These are phyloP conservation scores for Candida silvicultrix DNA, from an alignment of 805 yeast genomes.

Conservation along the genomic window DNA sequence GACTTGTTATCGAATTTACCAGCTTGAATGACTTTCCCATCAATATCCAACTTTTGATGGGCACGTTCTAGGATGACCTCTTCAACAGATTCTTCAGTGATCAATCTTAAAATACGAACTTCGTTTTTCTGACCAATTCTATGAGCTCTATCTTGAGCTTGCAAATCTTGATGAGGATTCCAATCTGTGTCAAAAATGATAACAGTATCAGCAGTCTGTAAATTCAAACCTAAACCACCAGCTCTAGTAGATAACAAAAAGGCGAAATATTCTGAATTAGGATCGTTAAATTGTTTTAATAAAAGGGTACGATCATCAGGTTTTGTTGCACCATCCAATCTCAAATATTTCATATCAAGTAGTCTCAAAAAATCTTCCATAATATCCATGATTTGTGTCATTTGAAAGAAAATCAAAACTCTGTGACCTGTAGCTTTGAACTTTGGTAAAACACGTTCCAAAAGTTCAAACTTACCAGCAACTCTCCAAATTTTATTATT, in stretches of 20 bases:
- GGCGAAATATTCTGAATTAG: slow-evolving; percentile 70
- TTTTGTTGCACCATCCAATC: slow-evolving; percentile 79
- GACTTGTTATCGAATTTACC: slow-evolving; percentile 87
- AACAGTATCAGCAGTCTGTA: slow-evolving; percentile 85
- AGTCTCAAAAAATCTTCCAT: slow-evolving; percentile 78
- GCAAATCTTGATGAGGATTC: slow-evolving; percentile 90
- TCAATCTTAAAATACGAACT: slow-evolving; percentile 73
- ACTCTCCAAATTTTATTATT: slow-evolving; percentile 69
- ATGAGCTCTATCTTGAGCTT: slow-evolving; percentile 87
- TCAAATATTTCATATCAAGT: slow-evolving; percentile 60
- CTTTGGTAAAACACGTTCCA: slow-evolving; percentile 72
- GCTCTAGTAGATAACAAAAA: slow-evolving; percentile 81
- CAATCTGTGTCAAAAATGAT: slow-evolving; percentile 84
- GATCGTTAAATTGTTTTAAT: slow-evolving; percentile 70
- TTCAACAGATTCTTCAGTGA: slow-evolving; percentile 78
- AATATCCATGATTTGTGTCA: slow-evolving; percentile 87
- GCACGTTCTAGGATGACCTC: slow-evolving; percentile 80
- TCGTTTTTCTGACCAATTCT: slow-evolving; percentile 88
- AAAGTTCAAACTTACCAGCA: slow-evolving; percentile 74
- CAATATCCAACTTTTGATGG: slow-evolving; percentile 76
- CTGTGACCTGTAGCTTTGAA: slow-evolving; percentile 70
- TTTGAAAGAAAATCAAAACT: slow-evolving; percentile 77
- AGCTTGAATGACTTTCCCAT: slow-evolving; percentile 86
- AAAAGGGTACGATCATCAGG: slow-evolving; percentile 77
- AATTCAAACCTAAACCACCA: slow-evolving; percentile 82